Conservation (phyloP, 176 grass and related monocot genomes). For the Puya raimondii region DNA sequence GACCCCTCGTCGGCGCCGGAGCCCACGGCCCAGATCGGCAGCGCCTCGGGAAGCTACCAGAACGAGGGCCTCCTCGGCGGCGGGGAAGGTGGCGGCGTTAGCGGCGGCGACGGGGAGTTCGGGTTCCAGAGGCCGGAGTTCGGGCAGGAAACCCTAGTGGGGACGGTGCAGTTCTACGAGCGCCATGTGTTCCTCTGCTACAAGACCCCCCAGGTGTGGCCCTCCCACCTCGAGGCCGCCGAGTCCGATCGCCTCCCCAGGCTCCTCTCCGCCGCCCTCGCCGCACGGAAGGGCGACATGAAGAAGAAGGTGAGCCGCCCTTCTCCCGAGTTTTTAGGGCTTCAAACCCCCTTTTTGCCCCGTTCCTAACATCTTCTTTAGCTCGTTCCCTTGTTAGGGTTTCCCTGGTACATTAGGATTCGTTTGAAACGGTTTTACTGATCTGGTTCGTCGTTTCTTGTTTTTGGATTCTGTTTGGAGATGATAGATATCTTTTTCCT, state of each 20-base stretch:
- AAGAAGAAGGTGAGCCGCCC: conserved; percentile 57
- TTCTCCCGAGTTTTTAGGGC: not conserved
- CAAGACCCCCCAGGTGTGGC: conserved; percentile 80
- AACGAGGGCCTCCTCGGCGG: conserved; percentile 18
- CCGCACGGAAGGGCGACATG: conserved; percentile 37
- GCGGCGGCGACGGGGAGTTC: conserved; percentile 39
- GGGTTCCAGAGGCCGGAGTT: conserved; percentile 73
- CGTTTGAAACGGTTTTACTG: too few species aligned
- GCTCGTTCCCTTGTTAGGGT: not conserved
- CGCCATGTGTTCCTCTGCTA: conserved; percentile 94
- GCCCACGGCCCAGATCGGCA: conserved; percentile 20
- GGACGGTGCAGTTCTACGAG: conserved; percentile 67
- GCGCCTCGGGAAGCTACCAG: not conserved
- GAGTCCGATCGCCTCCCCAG: conserved; percentile 72
- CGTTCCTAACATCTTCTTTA: not conserved
- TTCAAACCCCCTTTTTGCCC: not conserved
- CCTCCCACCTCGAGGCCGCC: conserved; percentile 59
- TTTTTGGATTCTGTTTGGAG: too few species aligned
- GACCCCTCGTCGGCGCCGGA: conserved; percentile 18
- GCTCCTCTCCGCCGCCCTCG: conserved; percentile 62
- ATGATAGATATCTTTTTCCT: too few species aligned
- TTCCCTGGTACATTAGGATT: not conserved
- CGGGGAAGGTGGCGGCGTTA: conserved; percentile 6
- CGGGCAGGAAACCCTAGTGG: conserved; percentile 51
- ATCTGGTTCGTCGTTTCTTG: too few species aligned